These are phyloP conservation scores for Oropetium thomaeum DNA, from an alignment of 176 grass and related monocot genomes.

Conservation along the genomic window DNA sequence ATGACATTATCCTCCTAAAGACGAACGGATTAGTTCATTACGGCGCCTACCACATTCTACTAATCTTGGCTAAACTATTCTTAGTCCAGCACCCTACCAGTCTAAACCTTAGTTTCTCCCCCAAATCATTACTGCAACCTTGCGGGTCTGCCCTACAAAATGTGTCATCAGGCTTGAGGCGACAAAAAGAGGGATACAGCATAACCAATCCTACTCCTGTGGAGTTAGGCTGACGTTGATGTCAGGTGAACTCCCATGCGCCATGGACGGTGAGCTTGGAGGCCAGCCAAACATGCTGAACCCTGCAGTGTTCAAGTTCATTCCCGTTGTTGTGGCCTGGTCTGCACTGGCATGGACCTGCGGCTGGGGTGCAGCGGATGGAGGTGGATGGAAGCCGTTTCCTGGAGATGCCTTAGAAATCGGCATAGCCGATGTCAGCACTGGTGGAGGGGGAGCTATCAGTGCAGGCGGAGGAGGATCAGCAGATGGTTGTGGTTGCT, in stretches of 20 bases:
- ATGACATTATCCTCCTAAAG: not conserved
- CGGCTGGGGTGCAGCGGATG: not conserved
- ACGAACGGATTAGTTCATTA: not conserved
- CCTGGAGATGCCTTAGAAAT: slow-evolving; percentile 78
- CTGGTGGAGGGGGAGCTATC: not conserved
- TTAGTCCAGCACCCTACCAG: not conserved
- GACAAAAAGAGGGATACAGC: not conserved
- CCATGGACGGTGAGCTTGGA: slow-evolving; percentile 36
- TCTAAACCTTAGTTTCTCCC: slow-evolving; percentile 10
- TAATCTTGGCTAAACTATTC: not conserved
- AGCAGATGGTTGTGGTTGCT: not conserved
- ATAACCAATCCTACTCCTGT: slow-evolving; percentile 41
- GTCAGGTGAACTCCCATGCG: slow-evolving; percentile 60
- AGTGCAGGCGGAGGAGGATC: not conserved
- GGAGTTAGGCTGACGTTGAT: slow-evolving; percentile 75
- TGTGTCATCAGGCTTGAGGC: slow-evolving; percentile 27
- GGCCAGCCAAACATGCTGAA: slow-evolving; percentile 69
- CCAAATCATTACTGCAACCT: not conserved
- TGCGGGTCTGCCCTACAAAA: slow-evolving; percentile 16
- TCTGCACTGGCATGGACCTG: slow-evolving; percentile 33
- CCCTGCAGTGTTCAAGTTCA: slow-evolving; percentile 37
- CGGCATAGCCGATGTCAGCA: slow-evolving; percentile 54
- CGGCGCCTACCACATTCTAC: slow-evolving; percentile 9
- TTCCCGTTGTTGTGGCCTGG: slow-evolving; percentile 1
- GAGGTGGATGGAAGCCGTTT: slow-evolving; percentile 25